Evolutionary conservation across 768 basidiomycete species (phyloP), one percentile per base, ranked within the genome.

Genomic region (Rhizopogon sp.): DNA sequence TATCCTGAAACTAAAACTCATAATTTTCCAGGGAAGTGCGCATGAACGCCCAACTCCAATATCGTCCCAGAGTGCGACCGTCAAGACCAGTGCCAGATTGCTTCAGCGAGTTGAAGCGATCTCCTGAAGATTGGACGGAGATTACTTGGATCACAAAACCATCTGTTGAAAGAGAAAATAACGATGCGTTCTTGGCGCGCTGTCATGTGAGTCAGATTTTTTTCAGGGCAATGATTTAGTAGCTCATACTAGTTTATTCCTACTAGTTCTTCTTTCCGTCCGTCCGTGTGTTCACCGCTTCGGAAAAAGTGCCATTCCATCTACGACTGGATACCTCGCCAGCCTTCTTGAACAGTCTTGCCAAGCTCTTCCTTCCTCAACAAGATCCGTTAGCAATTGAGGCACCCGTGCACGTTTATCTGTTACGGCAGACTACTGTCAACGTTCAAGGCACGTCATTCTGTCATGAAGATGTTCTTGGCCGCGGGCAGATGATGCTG

Each of bases 221-320:
- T 22, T 37, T 5, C 14, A 20, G 20, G 22, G 6, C 31, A 9
- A 22, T 6, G 33, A 16, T 22, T 37, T 29, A 22, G 17, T 6
- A 16, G 20, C 46, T 47, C n/a, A 47, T 47, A 14, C 14, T 47
- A 16, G 13, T 47, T 22, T 22, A 5, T 49, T 16, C 40, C 11
- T 44, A 37, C 14, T 59, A 88, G 87, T 66, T 87, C 17, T 83
- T 87, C 62, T 68, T 88, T 17, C 87, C 87, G 17, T 74, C 76
- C 3, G 78, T 77, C 6, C 79, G 82, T 52, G 77, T 84, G 16
- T 88, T 80, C 67, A 76, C 78, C 6, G 53, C 84, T 17, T 63
- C 70, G 2, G 84, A 87, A 54, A 72, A 67, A 6, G 82, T 88
- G 14, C 84, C 85, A 1, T 85, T 88, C 66, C 83, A 87, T 61